Evolutionary conservation across 2,329 filamentous ascomycete genomes (phyloP).

Genomic region (Sporothrix curviconia): DNA sequence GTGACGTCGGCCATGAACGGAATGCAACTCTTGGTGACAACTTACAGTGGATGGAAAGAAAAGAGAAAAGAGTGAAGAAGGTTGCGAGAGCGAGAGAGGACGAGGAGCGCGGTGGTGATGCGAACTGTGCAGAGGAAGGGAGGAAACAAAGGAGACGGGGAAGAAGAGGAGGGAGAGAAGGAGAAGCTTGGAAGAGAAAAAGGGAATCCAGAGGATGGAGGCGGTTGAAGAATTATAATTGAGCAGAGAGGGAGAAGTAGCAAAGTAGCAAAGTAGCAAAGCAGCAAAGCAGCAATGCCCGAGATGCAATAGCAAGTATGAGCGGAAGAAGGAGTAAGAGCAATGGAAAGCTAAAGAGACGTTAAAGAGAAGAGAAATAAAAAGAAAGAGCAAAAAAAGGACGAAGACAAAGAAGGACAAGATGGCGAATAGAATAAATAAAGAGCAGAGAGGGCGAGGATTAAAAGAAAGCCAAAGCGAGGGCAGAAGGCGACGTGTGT

Average conservation of each 20-base stretch:
- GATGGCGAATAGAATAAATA: neutral
- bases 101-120: neutral
- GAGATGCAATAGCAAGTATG: constrained; percentile 1
- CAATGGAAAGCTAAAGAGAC: neutral
- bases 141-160: neutral
- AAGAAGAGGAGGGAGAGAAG: neutral
- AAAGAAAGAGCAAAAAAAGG: neutral
- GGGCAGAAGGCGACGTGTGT: neutral
- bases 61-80: neutral
- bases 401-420: neutral
- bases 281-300: too few relatives aligned
- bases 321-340: neutral
- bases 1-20: constrained; percentile 32
- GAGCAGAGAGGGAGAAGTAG: neutral
- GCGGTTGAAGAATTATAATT: constrained; percentile 1
- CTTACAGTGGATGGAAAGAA: constrained; percentile 7
- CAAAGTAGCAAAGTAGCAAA: too few relatives aligned
- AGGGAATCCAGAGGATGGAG: neutral
- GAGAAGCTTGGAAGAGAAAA: neutral
- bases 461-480: neutral
- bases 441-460: neutral
- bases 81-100: neutral
- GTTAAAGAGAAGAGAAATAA: neutral
- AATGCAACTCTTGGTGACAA: constrained; percentile 11
- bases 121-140: neutral